These are phyloP conservation scores for Bassia scoparia DNA, from an alignment of 148 eudicot species.

Conservation along the genomic window DNA sequence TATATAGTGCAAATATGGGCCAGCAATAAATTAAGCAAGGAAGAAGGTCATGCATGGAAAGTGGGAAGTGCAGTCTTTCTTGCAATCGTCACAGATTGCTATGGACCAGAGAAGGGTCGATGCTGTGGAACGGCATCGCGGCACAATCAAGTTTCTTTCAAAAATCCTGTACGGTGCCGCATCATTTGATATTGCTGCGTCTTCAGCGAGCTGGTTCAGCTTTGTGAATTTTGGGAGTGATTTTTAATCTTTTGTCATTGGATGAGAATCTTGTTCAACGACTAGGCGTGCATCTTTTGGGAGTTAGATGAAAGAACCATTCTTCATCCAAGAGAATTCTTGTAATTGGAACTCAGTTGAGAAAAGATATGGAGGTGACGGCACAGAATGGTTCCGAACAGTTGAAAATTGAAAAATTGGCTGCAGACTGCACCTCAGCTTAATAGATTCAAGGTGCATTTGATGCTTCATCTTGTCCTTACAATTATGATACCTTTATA, in stretches of 20 bases:
- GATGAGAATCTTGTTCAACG: constrained; percentile 82
- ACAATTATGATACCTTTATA: background rate
- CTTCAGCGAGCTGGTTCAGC: constrained; percentile 71
- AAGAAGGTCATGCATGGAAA: constrained; percentile 78
- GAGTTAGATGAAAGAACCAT: constrained; percentile 58
- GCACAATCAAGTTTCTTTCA: constrained; percentile 69
- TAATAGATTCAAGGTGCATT: constrained; percentile 76
- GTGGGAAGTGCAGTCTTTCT: constrained; percentile 75
- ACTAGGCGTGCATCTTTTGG: constrained; percentile 80
- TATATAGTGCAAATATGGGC: constrained; percentile 96
- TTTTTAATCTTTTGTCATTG: constrained; percentile 64
- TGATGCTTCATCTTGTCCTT: constrained; percentile 14
- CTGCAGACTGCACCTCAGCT: constrained; percentile 67
- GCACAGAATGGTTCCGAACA: constrained; percentile 59
- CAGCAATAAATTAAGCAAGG: constrained; percentile 80
- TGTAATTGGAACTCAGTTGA: constrained; percentile 57
- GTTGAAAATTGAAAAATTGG: constrained; percentile 65
- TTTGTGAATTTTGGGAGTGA: constrained; percentile 60
- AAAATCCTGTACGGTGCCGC: constrained; percentile 76
- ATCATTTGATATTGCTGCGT: constrained; percentile 68
- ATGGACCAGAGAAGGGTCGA: constrained; percentile 65
- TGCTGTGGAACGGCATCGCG: constrained; percentile 45
- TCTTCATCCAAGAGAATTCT: constrained; percentile 78
- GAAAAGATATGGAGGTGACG: constrained; percentile 46
- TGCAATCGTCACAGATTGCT: constrained; percentile 65